A percentile compares a stretch with the other conserved stretches of the same genome.
Conservation (phyloP, 1,284 basidiomycete species). For the Fomitopsis betulina region DNA sequence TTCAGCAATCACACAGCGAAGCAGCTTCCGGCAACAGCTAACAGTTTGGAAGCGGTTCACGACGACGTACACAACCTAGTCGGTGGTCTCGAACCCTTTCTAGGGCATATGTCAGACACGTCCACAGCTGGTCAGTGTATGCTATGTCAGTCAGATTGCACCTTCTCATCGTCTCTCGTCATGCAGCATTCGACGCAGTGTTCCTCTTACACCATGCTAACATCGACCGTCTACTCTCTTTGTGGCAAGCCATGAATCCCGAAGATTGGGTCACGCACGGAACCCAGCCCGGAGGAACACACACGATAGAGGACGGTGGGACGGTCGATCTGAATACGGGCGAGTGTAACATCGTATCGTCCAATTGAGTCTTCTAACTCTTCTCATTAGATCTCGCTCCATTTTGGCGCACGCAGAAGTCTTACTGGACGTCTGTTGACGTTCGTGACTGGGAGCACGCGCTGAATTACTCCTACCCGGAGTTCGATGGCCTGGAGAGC, state of each 20-base stretch:
- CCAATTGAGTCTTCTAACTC: background rate
- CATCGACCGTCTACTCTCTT: constrained; percentile 40
- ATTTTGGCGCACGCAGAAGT: constrained; percentile 25
- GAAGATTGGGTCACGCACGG: constrained; percentile 32
- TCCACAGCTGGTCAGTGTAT: constrained; percentile 26
- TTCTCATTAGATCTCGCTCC: constrained; percentile 26
- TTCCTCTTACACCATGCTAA: constrained; percentile 47
- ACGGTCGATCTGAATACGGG: constrained; percentile 31
- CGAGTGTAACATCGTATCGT: constrained; percentile 11
- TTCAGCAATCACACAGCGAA: constrained; percentile 42
- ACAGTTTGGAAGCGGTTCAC: constrained; percentile 47
- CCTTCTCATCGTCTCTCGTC: background rate
- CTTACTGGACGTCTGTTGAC: constrained; percentile 29
- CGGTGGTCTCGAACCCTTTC: constrained; percentile 24
- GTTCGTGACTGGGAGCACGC: constrained; percentile 13
- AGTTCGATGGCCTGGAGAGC: constrained; percentile 36
- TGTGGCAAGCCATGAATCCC: constrained; percentile 42
- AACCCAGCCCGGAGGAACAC: constrained; percentile 29
- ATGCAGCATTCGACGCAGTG: constrained; percentile 41
- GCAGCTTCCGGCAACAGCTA: constrained; percentile 32
- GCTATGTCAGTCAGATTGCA: background rate
- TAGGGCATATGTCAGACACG: constrained; percentile 44
- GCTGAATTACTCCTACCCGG: constrained; percentile 41
- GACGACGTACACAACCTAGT: constrained; percentile 39
- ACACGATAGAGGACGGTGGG: constrained; percentile 27